phyloP scores from a whole-genome alignment of 768 basidiomycete genomes.

The Rhizopogon roseolus region DNA sequence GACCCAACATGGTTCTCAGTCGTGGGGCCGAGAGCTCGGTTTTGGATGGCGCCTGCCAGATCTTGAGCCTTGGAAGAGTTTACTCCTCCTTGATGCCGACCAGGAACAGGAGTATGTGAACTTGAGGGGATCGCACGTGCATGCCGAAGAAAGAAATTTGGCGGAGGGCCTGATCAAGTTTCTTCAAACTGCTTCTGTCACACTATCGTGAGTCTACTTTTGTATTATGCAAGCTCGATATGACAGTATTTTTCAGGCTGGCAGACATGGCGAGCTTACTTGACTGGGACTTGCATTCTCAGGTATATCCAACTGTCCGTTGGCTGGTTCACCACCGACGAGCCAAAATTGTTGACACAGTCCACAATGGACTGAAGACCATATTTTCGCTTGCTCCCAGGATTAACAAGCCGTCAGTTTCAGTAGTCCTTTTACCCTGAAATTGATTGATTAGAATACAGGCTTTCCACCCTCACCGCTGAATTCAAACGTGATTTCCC shows the following conservation, averaged over 20 bases:
- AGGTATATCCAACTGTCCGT: conserved; percentile 86
- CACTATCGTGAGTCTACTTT: conserved; percentile 58
- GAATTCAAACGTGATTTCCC: conserved; percentile 64
- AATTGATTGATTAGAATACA: conserved; percentile 5
- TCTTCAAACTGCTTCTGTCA: conserved; percentile 67
- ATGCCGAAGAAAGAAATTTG: conserved; percentile 58
- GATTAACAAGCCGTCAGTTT: conserved; percentile 55
- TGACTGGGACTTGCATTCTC: conserved; percentile 79
- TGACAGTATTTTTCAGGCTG: conserved; percentile 38
- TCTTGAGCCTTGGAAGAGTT: conserved; percentile 88
- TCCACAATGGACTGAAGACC: conserved; percentile 76
- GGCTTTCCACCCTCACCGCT: conserved; percentile 38
- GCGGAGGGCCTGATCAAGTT: conserved; percentile 74
- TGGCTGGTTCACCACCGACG: conserved; percentile 89
- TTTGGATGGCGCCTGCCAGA: conserved; percentile 71
- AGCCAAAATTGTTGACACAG: conserved; percentile 84
- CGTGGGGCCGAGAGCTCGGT: conserved; percentile 66
- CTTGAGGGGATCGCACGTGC: conserved; percentile 53
- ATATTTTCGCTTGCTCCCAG: conserved; percentile 72
- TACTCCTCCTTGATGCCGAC: conserved; percentile 68
- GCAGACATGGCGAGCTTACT: conserved; percentile 76
- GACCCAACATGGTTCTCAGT: conserved; percentile 44
- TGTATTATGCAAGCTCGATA: not conserved
- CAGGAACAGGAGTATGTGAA: conserved; percentile 55
- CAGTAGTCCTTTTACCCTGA: conserved; percentile 3